A percentile compares a stretch with the other conserved stretches of the same genome.
These are phyloP conservation scores for Auricularia sp. DNA, from an alignment of 768 basidiomycete species.

Conservation along the genomic window DNA sequence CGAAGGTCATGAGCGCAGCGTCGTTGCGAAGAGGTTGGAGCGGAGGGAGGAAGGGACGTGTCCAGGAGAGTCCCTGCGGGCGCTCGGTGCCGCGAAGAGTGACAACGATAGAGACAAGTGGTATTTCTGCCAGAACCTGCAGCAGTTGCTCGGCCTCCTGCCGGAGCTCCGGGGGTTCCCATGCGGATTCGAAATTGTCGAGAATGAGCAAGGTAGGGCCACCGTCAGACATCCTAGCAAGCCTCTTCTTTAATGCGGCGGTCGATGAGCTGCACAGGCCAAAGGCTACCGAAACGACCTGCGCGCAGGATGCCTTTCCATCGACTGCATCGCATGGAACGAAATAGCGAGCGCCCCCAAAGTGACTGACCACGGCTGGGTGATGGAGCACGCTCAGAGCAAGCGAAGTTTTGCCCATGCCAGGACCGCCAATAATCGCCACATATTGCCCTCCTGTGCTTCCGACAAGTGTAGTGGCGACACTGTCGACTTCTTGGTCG, in stretches of 20 bases:
- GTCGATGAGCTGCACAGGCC: neutral
- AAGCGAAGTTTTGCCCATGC: conserved; percentile 31
- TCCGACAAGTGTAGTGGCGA: neutral
- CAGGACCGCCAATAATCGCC: conserved; percentile 20
- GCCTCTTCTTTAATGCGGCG: neutral
- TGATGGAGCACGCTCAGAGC: conserved; percentile 24
- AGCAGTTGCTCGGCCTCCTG: neutral
- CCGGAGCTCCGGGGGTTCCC: neutral
- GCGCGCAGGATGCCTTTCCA: neutral
- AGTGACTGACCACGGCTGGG: conserved; percentile 13
- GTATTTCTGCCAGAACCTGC: neutral
- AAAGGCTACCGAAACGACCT: neutral
- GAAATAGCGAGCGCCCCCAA: conserved; percentile 20
- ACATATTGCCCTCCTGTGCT: neutral
- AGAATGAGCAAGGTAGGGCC: conserved; percentile 8
- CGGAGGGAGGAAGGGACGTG: neutral
- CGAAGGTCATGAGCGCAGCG: neutral
- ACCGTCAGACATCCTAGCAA: conserved; percentile 1
- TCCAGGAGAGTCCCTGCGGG: neutral
- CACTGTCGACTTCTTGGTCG: neutral
- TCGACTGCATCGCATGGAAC: conserved; percentile 21
- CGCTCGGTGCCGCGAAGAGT: neutral
- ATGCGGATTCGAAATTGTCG: conserved; percentile 1
- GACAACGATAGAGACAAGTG: neutral
- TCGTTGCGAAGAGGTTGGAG: neutral